Evolutionary conservation across 192 early-diverging fungal genomes (phyloP).

Genomic region (Backusella australiensis): DNA sequence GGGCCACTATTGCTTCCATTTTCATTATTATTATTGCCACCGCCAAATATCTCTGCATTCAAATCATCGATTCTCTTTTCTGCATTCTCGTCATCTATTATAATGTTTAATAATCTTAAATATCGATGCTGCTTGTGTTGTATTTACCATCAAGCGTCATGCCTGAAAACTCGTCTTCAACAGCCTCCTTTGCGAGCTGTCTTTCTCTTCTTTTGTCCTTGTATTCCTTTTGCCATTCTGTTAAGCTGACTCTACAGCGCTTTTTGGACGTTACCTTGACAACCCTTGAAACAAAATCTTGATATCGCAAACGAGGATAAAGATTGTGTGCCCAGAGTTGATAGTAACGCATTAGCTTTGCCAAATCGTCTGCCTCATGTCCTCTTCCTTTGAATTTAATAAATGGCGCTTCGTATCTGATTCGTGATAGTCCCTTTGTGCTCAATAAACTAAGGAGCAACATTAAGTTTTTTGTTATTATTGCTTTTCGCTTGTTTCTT

Average conservation of each 20-base stretch:
- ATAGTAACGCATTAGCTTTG: constrained; percentile 28
- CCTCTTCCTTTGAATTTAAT: constrained; percentile 7
- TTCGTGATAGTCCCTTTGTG: background rate
- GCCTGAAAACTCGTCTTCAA: constrained; percentile 6
- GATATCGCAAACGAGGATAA: constrained; percentile 25
- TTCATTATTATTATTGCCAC: background rate
- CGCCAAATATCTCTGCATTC: background rate
- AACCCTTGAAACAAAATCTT: constrained; percentile 20
- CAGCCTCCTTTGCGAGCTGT: background rate
- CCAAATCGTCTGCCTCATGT: constrained; percentile 16
- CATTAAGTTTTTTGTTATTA: background rate
- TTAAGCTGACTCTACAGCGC: background rate
- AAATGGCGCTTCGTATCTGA: constrained; percentile 9
- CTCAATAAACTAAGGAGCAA: background rate
- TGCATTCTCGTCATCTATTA: background rate
- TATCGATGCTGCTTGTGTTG: too few species aligned
- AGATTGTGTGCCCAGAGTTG: constrained; percentile 34
- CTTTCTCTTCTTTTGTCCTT: background rate
- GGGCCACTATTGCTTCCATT: background rate
- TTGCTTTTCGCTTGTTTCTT: background rate
- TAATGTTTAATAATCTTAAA: too few species aligned
- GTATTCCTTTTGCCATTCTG: constrained; percentile 8
- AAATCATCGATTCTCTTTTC: background rate
- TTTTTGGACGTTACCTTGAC: constrained; percentile 17
- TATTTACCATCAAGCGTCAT: constrained; percentile 19